phyloP scores from a whole-genome alignment of 202 grass and related monocot species.

The Setaria viridis region DNA sequence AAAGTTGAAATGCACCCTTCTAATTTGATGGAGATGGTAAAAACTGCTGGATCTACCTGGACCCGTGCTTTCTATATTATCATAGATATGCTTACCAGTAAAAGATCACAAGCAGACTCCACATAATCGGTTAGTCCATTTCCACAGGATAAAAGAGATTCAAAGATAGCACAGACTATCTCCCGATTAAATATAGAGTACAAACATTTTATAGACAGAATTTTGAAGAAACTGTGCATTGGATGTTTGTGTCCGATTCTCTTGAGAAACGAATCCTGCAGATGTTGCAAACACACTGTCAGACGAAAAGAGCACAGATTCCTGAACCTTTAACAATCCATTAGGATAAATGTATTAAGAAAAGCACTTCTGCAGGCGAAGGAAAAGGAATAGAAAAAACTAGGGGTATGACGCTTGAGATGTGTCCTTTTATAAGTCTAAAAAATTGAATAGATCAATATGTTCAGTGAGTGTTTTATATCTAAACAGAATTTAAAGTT shows the following conservation, averaged over 20 bases:
- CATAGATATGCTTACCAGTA: constrained; percentile 70
- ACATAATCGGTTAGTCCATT: constrained; percentile 46
- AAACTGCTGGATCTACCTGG: background rate
- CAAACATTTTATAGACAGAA: constrained; percentile 73
- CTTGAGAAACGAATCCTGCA: constrained; percentile 89
- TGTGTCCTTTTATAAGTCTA: constrained; percentile 5
- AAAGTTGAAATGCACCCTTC: background rate
- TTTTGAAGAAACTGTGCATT: constrained; percentile 76
- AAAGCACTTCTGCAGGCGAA: constrained; percentile 5
- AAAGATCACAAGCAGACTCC: constrained; percentile 66
- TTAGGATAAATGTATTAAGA: constrained; percentile 8
- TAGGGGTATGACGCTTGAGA: background rate
- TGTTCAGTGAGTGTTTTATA: constrained; percentile 5
- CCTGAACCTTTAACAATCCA: constrained; percentile 30
- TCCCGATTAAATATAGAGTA: constrained; percentile 85
- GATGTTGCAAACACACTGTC: constrained; percentile 39
- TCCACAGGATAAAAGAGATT: constrained; percentile 56
- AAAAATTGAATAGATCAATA: constrained; percentile 7
- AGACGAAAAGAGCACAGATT: constrained; percentile 40
- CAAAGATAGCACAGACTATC: constrained; percentile 71
- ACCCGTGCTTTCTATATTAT: background rate
- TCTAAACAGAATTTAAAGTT: constrained; percentile 16
- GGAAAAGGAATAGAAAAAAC: background rate
- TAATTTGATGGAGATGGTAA: background rate
- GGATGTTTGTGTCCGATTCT: constrained; percentile 79